Base-by-base conservation (phyloP, 2,329 filamentous ascomycete genomes). In the Penicillium corylophilum region DNA sequence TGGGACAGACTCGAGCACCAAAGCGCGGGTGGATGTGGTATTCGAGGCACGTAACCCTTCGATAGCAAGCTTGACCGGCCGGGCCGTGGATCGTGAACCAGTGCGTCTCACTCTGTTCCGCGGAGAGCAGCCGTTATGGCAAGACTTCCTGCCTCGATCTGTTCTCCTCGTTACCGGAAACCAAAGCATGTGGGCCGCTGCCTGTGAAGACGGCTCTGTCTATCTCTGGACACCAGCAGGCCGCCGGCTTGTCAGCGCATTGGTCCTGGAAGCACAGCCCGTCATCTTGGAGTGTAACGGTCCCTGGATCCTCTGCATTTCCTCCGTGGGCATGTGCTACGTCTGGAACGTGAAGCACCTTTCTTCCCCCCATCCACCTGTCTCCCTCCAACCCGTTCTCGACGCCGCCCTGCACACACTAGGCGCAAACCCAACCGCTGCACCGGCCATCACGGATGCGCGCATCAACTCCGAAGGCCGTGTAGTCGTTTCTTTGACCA, bases 181-280 rank as follows among this genome's bases (percentile, higher is more conserved):
- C 70, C 86, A 87, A 62, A 85, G 88, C 60, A 92, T 97, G 67
- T 99, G 94, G 89, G 88, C 89, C 0, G 93, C 88, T 15, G 92
- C 89, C 9, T 96, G 92, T 64, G 94, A 99, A 69, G 94, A 97
- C 66, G 94, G 91, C 15, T 90, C 86, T 16, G 70, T 99, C 7
- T 90, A 96, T 66, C 82, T 90, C 8, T 99, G 94, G 92, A 93
- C 92, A 1, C 90, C 93, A 1, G 90, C 92, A 13, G 94, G 94
- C 12, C 84, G 95, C 55, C 84, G 95, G 46, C 78, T 96, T 20
- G 78, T 95, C 49, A 96, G 90, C 64, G 86, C 92, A 4, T 80
- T 96, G 58, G 82, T 96, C 5, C 76, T 97, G 15, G 94, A 99
- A 73, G 86, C 93, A 2, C 92, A 97, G 64, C 90, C 94, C 0